Conservation (phyloP, 2,329 filamentous ascomycete genomes). For the Tympanopsis confertula region DNA sequence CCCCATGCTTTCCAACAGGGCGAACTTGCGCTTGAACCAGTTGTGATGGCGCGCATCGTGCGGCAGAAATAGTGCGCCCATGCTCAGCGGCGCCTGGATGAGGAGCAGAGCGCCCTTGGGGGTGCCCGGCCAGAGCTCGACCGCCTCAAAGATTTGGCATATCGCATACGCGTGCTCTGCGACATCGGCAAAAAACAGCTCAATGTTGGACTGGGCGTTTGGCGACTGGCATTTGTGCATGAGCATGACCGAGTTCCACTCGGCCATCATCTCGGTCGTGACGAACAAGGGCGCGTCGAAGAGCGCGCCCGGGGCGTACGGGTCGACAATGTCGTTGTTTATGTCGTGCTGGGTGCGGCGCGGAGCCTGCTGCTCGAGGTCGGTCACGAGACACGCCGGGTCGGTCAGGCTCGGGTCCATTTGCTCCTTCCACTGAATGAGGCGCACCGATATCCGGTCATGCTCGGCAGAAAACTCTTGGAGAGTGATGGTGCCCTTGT, state of each 20-base stretch:
- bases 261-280: constrained; percentile 63
- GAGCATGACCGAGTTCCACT: constrained; percentile 67
- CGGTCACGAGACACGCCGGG: constrained; percentile 46
- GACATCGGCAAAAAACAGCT: constrained; percentile 37
- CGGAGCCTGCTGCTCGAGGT: constrained; percentile 43
- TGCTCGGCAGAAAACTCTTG: constrained; percentile 58
- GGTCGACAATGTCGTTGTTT: constrained; percentile 63
- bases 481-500: constrained; percentile 48
- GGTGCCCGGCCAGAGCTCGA: constrained; percentile 60
- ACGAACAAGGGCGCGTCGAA: constrained; percentile 61
- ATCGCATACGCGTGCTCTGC: constrained; percentile 52
- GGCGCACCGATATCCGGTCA: constrained; percentile 31
- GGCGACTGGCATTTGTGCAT: constrained; percentile 71
- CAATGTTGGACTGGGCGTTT: constrained; percentile 33
- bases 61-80: constrained; percentile 70
- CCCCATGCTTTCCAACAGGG: constrained; percentile 68
- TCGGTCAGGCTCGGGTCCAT: constrained; percentile 54
- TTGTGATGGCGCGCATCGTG: constrained; percentile 59
- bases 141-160: constrained; percentile 69
- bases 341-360: no score
- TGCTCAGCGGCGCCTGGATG: constrained; percentile 64
- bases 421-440: constrained; percentile 36
- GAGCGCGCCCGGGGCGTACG: constrained; percentile 58
- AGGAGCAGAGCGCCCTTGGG: constrained; percentile 62
- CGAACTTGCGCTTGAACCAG: constrained; percentile 74